A percentile compares a stretch with the other conserved stretches of the same genome.
phyloP scores from a whole-genome alignment of 176 grass and related monocot genomes.

The Alopecurus myosuroides region DNA sequence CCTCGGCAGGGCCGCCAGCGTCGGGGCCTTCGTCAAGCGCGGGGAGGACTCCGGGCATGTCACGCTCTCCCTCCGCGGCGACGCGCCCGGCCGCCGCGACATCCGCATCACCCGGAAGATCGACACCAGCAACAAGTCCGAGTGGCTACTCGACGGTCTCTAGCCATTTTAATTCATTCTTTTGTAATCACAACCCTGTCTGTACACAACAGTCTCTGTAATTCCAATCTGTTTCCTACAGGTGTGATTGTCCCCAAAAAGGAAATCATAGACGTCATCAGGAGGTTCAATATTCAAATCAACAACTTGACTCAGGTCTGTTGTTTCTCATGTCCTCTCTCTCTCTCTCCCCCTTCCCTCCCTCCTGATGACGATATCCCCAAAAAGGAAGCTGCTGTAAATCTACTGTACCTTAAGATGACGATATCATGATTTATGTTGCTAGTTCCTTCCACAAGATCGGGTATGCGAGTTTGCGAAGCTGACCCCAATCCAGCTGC shows the following conservation, averaged over 20 bases:
- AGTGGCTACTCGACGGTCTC: conserved; percentile 71
- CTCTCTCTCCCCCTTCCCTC: too few species aligned
- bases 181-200: neutral
- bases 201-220: neutral
- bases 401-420: neutral
- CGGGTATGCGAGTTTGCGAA: conserved; percentile 91
- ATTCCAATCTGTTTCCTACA: conserved; percentile 24
- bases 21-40: conserved; percentile 75
- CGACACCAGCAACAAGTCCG: conserved; percentile 72
- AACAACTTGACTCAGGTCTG: conserved; percentile 94
- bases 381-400: neutral
- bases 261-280: conserved; percentile 62
- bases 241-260: conserved; percentile 52
- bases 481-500: conserved; percentile 72
- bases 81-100: conserved; percentile 17
- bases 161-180: neutral
- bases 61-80: conserved; percentile 64
- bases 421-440: neutral
- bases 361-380: too few species aligned
- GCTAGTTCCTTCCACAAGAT: conserved; percentile 89
- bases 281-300: conserved; percentile 92
- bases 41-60: conserved; percentile 72
- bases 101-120: conserved; percentile 72
- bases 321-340: neutral
- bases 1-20: conserved; percentile 75